Percentiles rank a stretch among this genome's conserved stretches.
Evolutionary conservation across 106 monocot genomes (phyloP).

Genomic region (Dioscorea alata): DNA sequence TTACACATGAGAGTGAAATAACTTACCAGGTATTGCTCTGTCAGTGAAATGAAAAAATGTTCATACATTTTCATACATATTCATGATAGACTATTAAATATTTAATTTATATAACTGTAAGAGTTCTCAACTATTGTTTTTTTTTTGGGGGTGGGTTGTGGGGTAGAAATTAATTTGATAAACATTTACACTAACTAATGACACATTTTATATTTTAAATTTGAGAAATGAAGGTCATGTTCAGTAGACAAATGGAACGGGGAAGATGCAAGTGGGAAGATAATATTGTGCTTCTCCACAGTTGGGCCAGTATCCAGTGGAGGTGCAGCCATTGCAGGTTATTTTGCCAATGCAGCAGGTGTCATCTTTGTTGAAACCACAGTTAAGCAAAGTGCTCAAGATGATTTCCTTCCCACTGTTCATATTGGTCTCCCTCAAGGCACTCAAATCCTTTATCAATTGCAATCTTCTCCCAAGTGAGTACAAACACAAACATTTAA

Average conservation of each 20-base stretch:
- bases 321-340: conserved; percentile 39
- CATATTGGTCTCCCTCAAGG: conserved; percentile 61
- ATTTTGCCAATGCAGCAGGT: conserved; percentile 41
- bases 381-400: conserved; percentile 22
- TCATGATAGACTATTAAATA: too few relatives aligned
- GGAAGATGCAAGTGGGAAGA: conserved; percentile 24
- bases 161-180: too few relatives aligned
- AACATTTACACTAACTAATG: too few relatives aligned
- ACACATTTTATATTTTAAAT: too few relatives aligned
- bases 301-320: conserved; percentile 35
- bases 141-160: too few relatives aligned
- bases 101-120: background rate
- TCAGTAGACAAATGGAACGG: conserved; percentile 34
- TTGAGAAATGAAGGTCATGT: conserved; percentile 27
- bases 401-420: conserved; percentile 58
- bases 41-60: too few relatives aligned
- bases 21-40: too few relatives aligned
- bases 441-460: conserved; percentile 63
- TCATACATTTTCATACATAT: background rate
- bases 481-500: background rate
- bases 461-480: conserved; percentile 33
- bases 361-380: conserved; percentile 53
- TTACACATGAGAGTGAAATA: too few relatives aligned
- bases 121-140: background rate
- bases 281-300: conserved; percentile 65